These are phyloP conservation scores for Daldinia loculata DNA, from an alignment of 495 filamentous ascomycete species.

Conservation along the genomic window DNA sequence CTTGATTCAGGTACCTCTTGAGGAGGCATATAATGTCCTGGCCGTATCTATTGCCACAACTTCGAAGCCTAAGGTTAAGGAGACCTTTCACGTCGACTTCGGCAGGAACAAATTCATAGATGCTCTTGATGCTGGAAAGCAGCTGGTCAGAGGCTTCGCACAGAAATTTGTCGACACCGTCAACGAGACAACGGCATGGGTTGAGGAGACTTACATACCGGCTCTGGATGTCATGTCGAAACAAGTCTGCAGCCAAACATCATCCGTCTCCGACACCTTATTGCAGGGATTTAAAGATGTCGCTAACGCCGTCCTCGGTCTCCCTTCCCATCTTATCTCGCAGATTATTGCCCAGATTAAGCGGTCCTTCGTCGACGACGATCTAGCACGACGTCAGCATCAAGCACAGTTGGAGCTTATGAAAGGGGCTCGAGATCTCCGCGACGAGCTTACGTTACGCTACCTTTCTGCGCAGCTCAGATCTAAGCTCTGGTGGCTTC, in stretches of 20 bases:
- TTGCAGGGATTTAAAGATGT: constrained; percentile 39
- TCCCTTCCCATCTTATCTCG: constrained; percentile 30
- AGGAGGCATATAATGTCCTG: constrained; percentile 54
- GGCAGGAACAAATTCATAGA: constrained; percentile 50
- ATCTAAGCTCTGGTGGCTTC: constrained; percentile 60
- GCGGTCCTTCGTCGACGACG: constrained; percentile 35
- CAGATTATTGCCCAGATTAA: constrained; percentile 40
- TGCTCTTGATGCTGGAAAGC: constrained; percentile 49
- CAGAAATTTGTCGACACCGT: constrained; percentile 47
- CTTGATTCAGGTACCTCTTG: constrained; percentile 51
- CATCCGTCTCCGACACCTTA: constrained; percentile 44
- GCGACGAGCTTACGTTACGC: constrained; percentile 45
- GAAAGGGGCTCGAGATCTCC: constrained; percentile 41
- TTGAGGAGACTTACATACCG: constrained; percentile 47
- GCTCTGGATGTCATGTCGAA: constrained; percentile 45
- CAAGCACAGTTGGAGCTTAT: constrained; percentile 36
- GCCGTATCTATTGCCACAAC: constrained; percentile 56
- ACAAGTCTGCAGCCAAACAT: constrained; percentile 46
- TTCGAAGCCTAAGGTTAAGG: constrained; percentile 55
- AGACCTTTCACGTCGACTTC: constrained; percentile 56
- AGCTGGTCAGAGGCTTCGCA: constrained; percentile 50
- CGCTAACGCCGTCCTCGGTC: constrained; percentile 35
- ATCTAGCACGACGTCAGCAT: constrained; percentile 28
- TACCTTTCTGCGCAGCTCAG: constrained; percentile 54
- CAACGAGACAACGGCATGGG: constrained; percentile 47